Conservation (phyloP, 106 monocot species). For the Agapanthus africanus region DNA sequence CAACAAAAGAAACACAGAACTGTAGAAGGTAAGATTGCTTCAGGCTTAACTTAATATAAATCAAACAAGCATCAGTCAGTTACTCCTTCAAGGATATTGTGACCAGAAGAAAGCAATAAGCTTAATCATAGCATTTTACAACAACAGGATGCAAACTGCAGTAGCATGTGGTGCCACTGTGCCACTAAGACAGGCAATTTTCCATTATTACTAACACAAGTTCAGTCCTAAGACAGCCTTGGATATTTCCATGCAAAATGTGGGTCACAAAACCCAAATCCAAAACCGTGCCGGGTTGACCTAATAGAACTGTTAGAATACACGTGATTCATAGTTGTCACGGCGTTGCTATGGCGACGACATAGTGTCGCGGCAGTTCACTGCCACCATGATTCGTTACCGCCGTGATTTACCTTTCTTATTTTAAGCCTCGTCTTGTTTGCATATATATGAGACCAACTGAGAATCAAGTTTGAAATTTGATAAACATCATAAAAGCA, state of each 20-base stretch:
- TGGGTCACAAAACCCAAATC: not conserved
- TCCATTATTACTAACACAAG: not conserved
- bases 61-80: not conserved
- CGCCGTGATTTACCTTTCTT: too few species aligned
- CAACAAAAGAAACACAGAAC: not conserved
- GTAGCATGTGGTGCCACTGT: not conserved
- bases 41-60: not conserved
- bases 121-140: not conserved
- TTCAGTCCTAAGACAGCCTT: not conserved
- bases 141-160: not conserved
- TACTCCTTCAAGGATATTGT: not conserved
- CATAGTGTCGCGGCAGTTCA: too few species aligned
- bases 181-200: not conserved
- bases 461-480: too few species aligned
- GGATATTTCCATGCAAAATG: not conserved
- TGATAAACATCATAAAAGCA: too few species aligned
- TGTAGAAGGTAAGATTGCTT: not conserved
- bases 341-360: too few species aligned
- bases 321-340: too few species aligned
- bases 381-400: too few species aligned
- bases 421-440: too few species aligned
- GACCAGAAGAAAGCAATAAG: not conserved
- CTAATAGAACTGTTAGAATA: not conserved
- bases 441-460: too few species aligned
- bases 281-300: not conserved